A percentile compares a stretch with the other conserved stretches of the same genome.
These are phyloP conservation scores for Backusella macrospora DNA, from an alignment of 192 early-diverging fungal genomes.

Conservation along the genomic window DNA sequence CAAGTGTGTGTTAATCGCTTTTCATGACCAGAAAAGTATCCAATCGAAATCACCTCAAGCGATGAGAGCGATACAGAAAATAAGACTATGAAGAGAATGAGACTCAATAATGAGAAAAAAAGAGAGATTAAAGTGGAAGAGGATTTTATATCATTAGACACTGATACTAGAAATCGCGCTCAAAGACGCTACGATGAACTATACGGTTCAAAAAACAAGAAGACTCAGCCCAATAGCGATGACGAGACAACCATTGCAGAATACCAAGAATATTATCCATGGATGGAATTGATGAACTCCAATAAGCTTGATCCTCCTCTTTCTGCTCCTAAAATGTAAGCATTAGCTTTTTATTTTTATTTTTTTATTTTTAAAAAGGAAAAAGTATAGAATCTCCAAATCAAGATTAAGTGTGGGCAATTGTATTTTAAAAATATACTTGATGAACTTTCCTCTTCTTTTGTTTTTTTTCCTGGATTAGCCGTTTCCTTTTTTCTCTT, in stretches of 20 bases:
- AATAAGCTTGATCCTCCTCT: background rate
- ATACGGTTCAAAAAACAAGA: background rate
- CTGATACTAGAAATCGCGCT: constrained; percentile 6
- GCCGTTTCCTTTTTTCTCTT: too few species aligned
- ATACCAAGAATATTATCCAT: constrained; percentile 3
- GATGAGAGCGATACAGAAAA: background rate
- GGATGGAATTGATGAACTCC: constrained; percentile 7
- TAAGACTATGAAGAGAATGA: background rate
- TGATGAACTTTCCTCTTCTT: too few species aligned
- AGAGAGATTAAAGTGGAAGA: background rate
- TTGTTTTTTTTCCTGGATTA: too few species aligned
- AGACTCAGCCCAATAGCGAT: background rate
- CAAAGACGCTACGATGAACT: constrained; percentile 17
- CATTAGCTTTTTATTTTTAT: background rate
- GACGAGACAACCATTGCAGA: background rate
- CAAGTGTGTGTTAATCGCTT: background rate
- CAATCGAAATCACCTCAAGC: background rate
- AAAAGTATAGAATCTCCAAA: too few species aligned
- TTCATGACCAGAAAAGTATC: background rate
- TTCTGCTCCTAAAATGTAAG: constrained; percentile 21
- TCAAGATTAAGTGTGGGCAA: too few species aligned
- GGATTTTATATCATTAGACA: constrained; percentile 19
- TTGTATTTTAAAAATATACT: too few species aligned
- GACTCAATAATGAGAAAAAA: background rate
- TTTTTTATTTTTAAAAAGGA: background rate